Percentiles rank a stretch among this genome's conserved stretches.
Evolutionary conservation across 2,329 filamentous ascomycete genomes (phyloP).

Genomic region (Knoxdaviesia proteae): DNA sequence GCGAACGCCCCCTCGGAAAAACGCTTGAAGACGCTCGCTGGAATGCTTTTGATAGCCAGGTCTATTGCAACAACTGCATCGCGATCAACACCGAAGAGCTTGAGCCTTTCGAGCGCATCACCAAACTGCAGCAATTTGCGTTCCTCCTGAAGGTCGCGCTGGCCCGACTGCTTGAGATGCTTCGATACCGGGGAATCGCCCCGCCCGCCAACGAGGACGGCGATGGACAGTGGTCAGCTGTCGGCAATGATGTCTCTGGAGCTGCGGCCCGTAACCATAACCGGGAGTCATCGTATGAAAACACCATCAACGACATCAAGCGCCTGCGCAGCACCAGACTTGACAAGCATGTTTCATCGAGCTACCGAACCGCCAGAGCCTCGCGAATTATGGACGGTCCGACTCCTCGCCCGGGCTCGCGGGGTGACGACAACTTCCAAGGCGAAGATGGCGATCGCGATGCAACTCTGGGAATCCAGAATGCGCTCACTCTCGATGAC

Average conservation of each 20-base stretch:
- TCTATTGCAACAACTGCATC: constrained; percentile 53
- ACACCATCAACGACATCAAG: constrained; percentile 86
- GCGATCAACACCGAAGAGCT: constrained; percentile 29
- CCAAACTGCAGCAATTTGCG: constrained; percentile 82
- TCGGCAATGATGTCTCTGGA: constrained; percentile 14
- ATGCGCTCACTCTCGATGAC: constrained; percentile 84
- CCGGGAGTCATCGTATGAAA: constrained; percentile 62
- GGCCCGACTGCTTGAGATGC: constrained; percentile 68
- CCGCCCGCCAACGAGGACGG: constrained; percentile 55
- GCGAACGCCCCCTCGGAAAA: constrained; percentile 42
- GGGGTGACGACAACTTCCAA: constrained; percentile 33
- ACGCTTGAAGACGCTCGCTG: constrained; percentile 50
- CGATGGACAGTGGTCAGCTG: constrained; percentile 30
- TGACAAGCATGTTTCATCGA: constrained; percentile 85
- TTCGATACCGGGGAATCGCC: constrained; percentile 64
- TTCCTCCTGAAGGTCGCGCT: constrained; percentile 83
- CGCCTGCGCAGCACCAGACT: constrained; percentile 79
- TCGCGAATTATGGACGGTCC: constrained; percentile 86
- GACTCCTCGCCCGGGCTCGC: constrained; percentile 47
- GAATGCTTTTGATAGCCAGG: constrained; percentile 43
- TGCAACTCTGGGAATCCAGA: constrained; percentile 72
- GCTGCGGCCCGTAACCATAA: not conserved
- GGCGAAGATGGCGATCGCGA: constrained; percentile 60
- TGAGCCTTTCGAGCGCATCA: constrained; percentile 48
- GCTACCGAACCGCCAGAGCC: constrained; percentile 71